Percentiles rank a stretch among this genome's conserved stretches.
Evolutionary conservation across 2,329 filamentous ascomycete genomes (phyloP).

Genomic region (Calonectria pteridis): DNA sequence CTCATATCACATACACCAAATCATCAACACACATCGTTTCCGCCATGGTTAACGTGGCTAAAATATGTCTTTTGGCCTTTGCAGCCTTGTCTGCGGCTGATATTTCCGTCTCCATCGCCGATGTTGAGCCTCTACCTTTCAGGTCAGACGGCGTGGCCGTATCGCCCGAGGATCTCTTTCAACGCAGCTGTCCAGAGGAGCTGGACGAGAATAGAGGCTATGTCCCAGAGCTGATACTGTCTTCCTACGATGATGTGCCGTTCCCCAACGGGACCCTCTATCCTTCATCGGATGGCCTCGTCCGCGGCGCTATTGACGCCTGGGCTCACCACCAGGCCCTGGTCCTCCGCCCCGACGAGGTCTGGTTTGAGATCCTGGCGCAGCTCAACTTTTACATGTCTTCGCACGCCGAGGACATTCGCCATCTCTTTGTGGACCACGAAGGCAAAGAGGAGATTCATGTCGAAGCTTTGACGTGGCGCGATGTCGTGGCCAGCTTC

Average conservation of each 20-base stretch:
- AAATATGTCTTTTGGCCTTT: conserved; percentile 31
- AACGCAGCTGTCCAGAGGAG: conserved; percentile 51
- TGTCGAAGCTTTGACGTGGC: conserved; percentile 43
- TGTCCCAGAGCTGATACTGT: conserved; percentile 44
- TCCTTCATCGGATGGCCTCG: conserved; percentile 55
- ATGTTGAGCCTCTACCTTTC: conserved; percentile 46
- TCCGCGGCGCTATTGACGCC: conserved; percentile 59
- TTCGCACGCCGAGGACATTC: conserved; percentile 59
- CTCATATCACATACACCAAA: neutral
- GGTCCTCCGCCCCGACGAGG: conserved; percentile 63
- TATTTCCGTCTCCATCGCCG: conserved; percentile 42
- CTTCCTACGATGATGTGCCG: conserved; percentile 39
- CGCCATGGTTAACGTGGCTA: conserved; percentile 18
- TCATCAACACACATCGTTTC: neutral
- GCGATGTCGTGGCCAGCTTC: conserved; percentile 45
- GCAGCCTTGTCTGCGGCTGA: conserved; percentile 34
- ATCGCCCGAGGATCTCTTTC: conserved; percentile 47
- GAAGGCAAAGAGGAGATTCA: conserved; percentile 56
- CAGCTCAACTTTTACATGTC: conserved; percentile 66
- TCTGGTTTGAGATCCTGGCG: conserved; percentile 67
- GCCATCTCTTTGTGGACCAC: conserved; percentile 60
- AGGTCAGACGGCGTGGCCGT: conserved; percentile 35
- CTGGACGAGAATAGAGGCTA: conserved; percentile 35
- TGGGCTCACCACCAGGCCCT: conserved; percentile 65
- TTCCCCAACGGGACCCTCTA: conserved; percentile 39